Conservation (phyloP, 371 early-diverging fungal species). For the Syncephalastrum sp. region DNA sequence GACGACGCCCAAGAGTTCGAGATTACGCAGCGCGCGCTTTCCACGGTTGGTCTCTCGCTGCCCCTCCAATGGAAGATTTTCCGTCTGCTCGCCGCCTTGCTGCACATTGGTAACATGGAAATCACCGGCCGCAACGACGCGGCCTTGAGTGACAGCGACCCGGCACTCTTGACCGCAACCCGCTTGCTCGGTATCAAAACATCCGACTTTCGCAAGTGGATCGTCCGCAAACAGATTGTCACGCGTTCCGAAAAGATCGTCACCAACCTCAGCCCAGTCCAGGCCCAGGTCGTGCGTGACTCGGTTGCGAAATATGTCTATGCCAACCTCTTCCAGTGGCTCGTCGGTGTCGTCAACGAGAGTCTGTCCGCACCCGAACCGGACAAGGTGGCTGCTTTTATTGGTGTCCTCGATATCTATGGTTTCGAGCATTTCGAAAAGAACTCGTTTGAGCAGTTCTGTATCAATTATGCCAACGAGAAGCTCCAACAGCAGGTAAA, state of each 20-base stretch:
- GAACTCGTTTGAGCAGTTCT: conserved; percentile 98
- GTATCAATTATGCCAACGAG: conserved; percentile 96
- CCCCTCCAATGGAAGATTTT: conserved; percentile 83
- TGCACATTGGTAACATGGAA: conserved; percentile 88
- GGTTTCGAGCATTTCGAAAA: conserved; percentile 94
- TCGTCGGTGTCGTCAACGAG: conserved; percentile 77
- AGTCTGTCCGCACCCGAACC: conserved; percentile 60
- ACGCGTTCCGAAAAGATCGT: conserved; percentile 83
- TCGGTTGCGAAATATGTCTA: conserved; percentile 92
- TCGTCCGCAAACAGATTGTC: conserved; percentile 82
- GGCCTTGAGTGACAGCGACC: conserved; percentile 68
- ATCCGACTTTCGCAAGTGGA: conserved; percentile 78
- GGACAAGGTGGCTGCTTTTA: conserved; percentile 55
- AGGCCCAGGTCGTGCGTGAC: conserved; percentile 78
- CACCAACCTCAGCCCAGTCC: conserved; percentile 63
- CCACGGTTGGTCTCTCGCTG: conserved; percentile 78
- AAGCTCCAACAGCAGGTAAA: conserved; percentile 86
- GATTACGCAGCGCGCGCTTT: conserved; percentile 76
- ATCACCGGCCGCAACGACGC: conserved; percentile 64
- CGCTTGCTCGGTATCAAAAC: conserved; percentile 68
- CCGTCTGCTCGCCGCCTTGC: conserved; percentile 77
- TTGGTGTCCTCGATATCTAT: conserved; percentile 93
- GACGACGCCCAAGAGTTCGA: conserved; percentile 87
- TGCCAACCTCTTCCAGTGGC: conserved; percentile 86
- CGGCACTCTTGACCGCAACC: conserved; percentile 58